Base-by-base conservation (phyloP, 805 yeast species). In the Metschnikowia baotianmanensis region DNA sequence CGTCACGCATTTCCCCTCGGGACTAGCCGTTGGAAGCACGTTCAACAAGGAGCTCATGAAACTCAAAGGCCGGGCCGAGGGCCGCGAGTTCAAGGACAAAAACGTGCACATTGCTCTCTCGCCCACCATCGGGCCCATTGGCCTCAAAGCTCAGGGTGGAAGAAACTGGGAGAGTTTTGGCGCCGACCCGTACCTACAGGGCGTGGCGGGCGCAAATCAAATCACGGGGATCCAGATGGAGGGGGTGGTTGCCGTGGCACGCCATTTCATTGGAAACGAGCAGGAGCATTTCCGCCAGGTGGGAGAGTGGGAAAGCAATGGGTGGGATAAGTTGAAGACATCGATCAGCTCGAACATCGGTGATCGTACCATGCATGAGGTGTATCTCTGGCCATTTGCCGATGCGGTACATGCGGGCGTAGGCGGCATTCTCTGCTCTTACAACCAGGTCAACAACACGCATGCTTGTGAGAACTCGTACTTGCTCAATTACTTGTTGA, bases 101-200 rank as follows among this genome's bases (percentile, higher is more conserved):
- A 83, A 83, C 19, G 78, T 76, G 12, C 74, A 78, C 52, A 65
- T 77, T 26, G 66, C 75, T 11, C 61, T 79, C 15, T 83, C 82
- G 0, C 86, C 85, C 1, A 65, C 67, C 3, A 63, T 76, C 28
- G 84, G 83, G 0, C 85, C 85, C 9, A 67, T 80, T 31, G 86
- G 85, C 0, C 63, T 69, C 25, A 74, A 78, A 50, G 84, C 83
- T 4, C 74, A 73, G 29, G 85, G 82, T 17, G 85, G 86, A 5
- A 64, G 84, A 48, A 76, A 74, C 57, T 78, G 83, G 82, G 84
- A 80, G 59, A 71, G 79, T 27, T 78, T 78, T 57, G 80, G 82
- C 7, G 62, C 79, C 4, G 85, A 80, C 54, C 83, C 85, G 2
- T 78, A 77, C 43, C 60, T 80, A 35, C 77, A 76, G 48, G 85